Percentiles rank a stretch among this genome's conserved stretches.
phyloP scores from a whole-genome alignment of 106 monocot genomes.

The Allium sativum region DNA sequence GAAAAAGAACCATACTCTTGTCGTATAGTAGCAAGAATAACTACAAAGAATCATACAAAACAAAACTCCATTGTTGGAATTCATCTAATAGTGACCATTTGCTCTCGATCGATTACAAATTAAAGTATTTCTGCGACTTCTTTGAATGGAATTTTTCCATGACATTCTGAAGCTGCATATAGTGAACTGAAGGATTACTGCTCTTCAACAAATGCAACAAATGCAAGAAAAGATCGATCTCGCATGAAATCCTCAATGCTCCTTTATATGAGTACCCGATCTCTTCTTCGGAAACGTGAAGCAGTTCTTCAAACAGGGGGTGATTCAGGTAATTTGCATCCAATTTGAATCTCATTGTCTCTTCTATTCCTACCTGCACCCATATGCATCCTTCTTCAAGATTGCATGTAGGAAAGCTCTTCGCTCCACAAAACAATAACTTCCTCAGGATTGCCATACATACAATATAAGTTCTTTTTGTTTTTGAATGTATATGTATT shows the following conservation, averaged over 20 bases:
- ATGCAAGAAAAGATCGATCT: conserved; percentile 15
- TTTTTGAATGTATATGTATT: too few relatives aligned
- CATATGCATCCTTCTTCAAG: conserved; percentile 18
- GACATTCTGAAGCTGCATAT: conserved; percentile 15
- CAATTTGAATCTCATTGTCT: conserved; percentile 11
- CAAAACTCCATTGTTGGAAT: too few relatives aligned
- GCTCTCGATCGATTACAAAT: too few relatives aligned
- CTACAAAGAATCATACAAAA: too few relatives aligned
- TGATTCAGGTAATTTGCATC: conserved; percentile 24
- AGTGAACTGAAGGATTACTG: conserved; percentile 14
- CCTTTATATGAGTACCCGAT: conserved; percentile 23
- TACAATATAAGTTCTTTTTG: too few relatives aligned
- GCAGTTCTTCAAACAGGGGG: conserved; percentile 20
- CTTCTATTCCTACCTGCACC: conserved; percentile 19
- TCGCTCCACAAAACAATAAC: conserved; percentile 14
- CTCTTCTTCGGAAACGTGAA: conserved; percentile 18
- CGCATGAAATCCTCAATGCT: conserved; percentile 21
- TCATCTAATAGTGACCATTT: too few relatives aligned
- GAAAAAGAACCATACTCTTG: too few relatives aligned
- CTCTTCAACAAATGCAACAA: conserved; percentile 9
- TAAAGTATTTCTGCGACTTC: not conserved
- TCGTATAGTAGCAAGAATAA: too few relatives aligned
- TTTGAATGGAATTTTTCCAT: conserved; percentile 3
- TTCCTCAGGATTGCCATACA: conserved; percentile 8
- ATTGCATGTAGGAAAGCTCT: conserved; percentile 6